Base-by-base conservation (phyloP, 2,329 filamentous ascomycete genomes). In the Calonectria crousiana region DNA sequence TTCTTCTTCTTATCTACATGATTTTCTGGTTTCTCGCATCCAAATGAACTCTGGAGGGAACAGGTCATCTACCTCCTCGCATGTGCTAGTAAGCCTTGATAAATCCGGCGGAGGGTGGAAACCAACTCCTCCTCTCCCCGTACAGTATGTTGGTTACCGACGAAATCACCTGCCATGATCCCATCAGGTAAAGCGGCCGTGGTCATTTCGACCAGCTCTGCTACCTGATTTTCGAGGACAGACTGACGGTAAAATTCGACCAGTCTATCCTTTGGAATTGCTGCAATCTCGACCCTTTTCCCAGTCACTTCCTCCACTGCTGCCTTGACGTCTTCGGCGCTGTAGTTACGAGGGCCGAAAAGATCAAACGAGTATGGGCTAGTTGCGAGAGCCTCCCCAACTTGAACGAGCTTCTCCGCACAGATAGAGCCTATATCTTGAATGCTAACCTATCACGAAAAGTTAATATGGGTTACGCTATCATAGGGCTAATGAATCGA, bases 171-270 rank as follows among this genome's bases (percentile, higher is more conserved):
- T 1, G 67, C 74, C 62, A 79, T 78, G 30, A 81, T 72, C 0
- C 83, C 83, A 1, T 78, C 82, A 9, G 78, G 74, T 26, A 82
- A 62, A 1, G 71, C 67, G 8, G 80, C 76, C 9, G 68, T 74
- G 0, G 78, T 81, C 77, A 84, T 82, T 47, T 81, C 81, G 11
- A 81, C 81, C n/a, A 83, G 77, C 16, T 81, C 81, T 26, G 75
- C 73, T 1, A 78, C 81, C 41, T 81, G 76, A 0, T 32, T 32
- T 14, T 76, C 71, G 1, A 78, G 81, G 9, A 83, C 71, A 6
- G 76, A 71, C 28, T 80, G 66, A 1, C 67, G 74, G 47, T 77
- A 84, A 60, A 77, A 83, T 3, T 67, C 74, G 0, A 75, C 74
- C 4, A 85, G 75, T 6, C 79, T 51, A 1, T 79, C 79, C 28